Evolutionary conservation across 495 filamentous ascomycete species (phyloP), one percentile per base, ranked within the genome.

Genomic region (Paragyromitra xinjiangensis): DNA sequence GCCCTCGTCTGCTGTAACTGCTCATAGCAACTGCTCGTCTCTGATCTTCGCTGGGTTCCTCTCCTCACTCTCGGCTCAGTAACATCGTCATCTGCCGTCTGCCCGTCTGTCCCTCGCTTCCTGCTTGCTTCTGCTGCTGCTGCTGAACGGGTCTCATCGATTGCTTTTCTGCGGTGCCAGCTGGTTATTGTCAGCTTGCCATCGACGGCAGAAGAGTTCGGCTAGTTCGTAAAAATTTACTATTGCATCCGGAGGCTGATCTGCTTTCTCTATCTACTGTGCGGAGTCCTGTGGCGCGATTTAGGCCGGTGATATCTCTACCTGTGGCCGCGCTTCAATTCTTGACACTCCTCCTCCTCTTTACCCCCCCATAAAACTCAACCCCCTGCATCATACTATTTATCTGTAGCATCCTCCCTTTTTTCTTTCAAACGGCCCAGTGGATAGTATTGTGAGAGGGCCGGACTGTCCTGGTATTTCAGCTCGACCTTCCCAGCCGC

Each of bases 31-130:
- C 56, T 44, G 55, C 24, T 58, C 72, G 55, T 40, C 66, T 56
- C 50, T 59, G 24, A 16, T 53, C 61, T 29, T 29, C 40, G 19
- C 44, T 68, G 34, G 34, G 48, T 39, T 68, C 37, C 37, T 66
- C 37, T 50, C 39, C 62, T 69, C 71, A 29, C 71, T 51, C 64
- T 63, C 71, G 62, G 61, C 53, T 64, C 53, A 75, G 44, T 61
- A 77, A 65, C 50, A 73, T 73, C 42, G 62, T 77, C 74, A 59
- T 66, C 69, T 73, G 64, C 71, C 64, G 56, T 44, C 56, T 58
- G 48, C 19, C 68, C 50, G 22, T 29, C 58, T 65, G 69, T 77
- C 63, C 72, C 64, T 68, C 75, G 56, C 71, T 69, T 77, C 55
- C 64, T 59, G 71, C 75, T 77, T 44, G 37, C 29, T 34, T 2